Conservation (phyloP, 1,284 basidiomycete species). For the Laetiporus sulphureus region DNA sequence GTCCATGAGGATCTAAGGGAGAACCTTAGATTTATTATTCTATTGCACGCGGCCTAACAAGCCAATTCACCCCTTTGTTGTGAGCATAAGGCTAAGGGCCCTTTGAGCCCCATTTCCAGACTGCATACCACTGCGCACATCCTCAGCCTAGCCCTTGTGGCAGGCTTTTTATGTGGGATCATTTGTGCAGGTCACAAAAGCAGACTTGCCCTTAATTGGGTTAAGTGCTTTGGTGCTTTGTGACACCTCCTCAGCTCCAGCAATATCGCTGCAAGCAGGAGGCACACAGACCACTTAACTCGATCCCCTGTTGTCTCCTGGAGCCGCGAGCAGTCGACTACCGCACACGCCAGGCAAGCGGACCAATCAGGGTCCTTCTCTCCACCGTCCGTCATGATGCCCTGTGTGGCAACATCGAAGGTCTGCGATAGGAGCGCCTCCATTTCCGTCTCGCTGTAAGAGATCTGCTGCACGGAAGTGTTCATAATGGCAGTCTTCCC, state of each 20-base stretch:
- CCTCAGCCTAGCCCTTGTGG: no score
- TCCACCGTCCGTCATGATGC: conserved; percentile 17
- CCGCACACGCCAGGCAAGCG: conserved; percentile 37
- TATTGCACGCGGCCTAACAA: no score
- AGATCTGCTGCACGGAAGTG: neutral
- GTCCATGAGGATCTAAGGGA: no score
- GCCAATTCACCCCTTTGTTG: no score
- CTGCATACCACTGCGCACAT: no score
- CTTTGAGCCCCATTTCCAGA: no score
- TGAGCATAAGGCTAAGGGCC: no score
- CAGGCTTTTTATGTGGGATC: no score
- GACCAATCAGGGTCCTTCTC: conserved; percentile 34
- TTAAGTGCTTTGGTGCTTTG: no score
- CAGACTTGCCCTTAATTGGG: no score
- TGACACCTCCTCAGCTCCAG: conserved; percentile 29
- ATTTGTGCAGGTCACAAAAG: no score
- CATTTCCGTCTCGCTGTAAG: neutral
- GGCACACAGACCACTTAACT: conserved; percentile 34
- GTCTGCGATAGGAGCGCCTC: neutral
- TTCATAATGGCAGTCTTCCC: neutral
- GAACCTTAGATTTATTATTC: no score
- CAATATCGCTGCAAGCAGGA: conserved; percentile 36
- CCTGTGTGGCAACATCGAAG: conserved; percentile 29
- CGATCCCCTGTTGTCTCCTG: conserved; percentile 24
- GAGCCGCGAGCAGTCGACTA: conserved; percentile 34